phyloP scores from a whole-genome alignment of 495 filamentous ascomycete genomes.

The Penicillium pulvis region DNA sequence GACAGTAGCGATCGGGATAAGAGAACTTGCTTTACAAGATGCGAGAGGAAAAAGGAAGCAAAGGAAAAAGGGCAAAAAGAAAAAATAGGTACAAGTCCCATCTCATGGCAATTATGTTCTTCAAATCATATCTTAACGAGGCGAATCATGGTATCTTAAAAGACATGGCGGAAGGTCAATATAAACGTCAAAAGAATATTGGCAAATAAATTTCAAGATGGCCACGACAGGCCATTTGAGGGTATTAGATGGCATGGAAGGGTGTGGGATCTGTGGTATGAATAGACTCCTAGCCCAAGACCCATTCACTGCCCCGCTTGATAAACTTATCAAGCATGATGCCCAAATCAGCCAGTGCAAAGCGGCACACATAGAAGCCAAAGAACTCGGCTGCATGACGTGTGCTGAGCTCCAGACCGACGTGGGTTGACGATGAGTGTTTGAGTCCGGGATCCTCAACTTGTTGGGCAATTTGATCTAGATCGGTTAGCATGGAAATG shows the following conservation, averaged over 20 bases:
- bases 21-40: constrained; percentile 14
- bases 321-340: constrained; percentile 95
- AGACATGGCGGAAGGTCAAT: constrained; percentile 26
- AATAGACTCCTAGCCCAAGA: constrained; percentile 52
- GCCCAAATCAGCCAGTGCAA: constrained; percentile 81
- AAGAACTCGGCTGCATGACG: constrained; percentile 97
- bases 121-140: constrained; percentile 29
- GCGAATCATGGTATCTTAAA: constrained; percentile 40
- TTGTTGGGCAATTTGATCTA: constrained; percentile 95
- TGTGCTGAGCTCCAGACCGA: constrained; percentile 89
- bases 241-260: not conserved
- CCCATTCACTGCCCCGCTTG: constrained; percentile 96
- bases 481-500: constrained; percentile 19
- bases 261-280: constrained; percentile 1
- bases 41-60: constrained; percentile 1
- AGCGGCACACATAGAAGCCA: constrained; percentile 93
- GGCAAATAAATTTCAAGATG: constrained; percentile 6
- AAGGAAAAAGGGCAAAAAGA: not conserved
- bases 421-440: constrained; percentile 80
- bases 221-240: not conserved
- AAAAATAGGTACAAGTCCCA: constrained; percentile 21
- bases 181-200: constrained; percentile 29
- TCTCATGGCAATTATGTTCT: constrained; percentile 32
- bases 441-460: constrained; percentile 91
- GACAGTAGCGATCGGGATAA: not conserved